Evolutionary conservation across 2,329 filamentous ascomycete genomes (phyloP), one percentile per base, ranked within the genome.

Genomic region (Colletotrichum sojae): DNA sequence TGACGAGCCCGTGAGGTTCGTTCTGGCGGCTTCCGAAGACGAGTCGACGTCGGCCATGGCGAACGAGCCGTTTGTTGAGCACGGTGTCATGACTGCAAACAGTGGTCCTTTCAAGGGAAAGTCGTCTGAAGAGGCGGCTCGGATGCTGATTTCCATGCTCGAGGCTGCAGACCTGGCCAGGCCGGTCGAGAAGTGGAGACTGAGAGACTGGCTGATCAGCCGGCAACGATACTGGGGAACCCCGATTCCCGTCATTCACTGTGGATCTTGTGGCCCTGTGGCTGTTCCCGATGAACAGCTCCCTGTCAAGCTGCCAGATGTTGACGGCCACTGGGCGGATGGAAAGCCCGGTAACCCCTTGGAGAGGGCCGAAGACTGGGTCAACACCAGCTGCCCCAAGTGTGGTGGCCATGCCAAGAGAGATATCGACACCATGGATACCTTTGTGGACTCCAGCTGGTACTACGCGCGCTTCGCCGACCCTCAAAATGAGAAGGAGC

Each of bases 371-470:
- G 81, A 89, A 13, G 89, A 91, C 8, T 97, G 94, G 90, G 85
- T 94, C 53, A 89, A 94, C 73, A 92, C 90, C 0, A 78, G 84
- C 3, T 97, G 94, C 76, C 94, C 94, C 5, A 88, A 88, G 73
- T 97, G 94, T 75, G 82, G 86, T 16, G 85, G 87, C 1, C 81
- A 89, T 25, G 94, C 93, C 6, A 92, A 90, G 77, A 88, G 94
- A 71, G 94, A 97, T 72, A 97, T 94, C 0, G 94, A 97, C 78
- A 97, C 94, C 3, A 97, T 97, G 94, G 94, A 97, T 78, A 97
- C 94, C 0, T 97, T 97, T 80, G 94, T 97, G 70, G 94, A 97
- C 80, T 97, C 94, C 2, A 97, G 94, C 62, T 97, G 94, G 94
- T 97, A 97, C 79, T 97, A 91, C 76, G 89, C 95, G 81, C 89